Conservation (phyloP, 2,329 filamentous ascomycete species). For the Fusarium sublunatum region DNA sequence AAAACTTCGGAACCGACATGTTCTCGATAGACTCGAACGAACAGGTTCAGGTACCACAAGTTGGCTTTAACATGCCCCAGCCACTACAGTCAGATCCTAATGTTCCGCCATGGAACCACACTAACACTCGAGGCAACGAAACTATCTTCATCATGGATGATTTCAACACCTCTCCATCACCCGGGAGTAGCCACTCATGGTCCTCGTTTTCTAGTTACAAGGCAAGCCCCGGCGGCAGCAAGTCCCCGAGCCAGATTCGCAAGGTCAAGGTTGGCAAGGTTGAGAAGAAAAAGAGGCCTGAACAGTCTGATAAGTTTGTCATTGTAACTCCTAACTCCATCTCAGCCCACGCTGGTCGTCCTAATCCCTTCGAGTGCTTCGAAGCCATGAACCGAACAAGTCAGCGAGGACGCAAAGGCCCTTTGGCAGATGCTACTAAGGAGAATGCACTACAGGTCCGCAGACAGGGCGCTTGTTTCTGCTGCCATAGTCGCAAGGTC, state of each 20-base stretch:
- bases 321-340: constrained; percentile 67
- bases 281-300: constrained; percentile 57
- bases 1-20: constrained; percentile 48
- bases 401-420: constrained; percentile 67
- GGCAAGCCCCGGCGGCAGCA: constrained; percentile 34
- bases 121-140: constrained; percentile 47
- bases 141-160: constrained; percentile 55
- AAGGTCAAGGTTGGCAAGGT: constrained; percentile 59
- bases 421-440: constrained; percentile 65
- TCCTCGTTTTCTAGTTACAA: constrained; percentile 49
- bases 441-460: constrained; percentile 66
- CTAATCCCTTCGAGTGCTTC: constrained; percentile 66
- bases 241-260: constrained; percentile 52
- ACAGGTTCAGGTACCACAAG: constrained; percentile 46
- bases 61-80: constrained; percentile 53
- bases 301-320: constrained; percentile 61
- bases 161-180: constrained; percentile 51
- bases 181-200: constrained; percentile 46
- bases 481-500: constrained; percentile 69
- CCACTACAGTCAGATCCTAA: constrained; percentile 52
- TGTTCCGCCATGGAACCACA: constrained; percentile 58
- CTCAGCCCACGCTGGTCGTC: constrained; percentile 60
- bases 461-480: constrained; percentile 67
- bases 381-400: constrained; percentile 62
- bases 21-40: constrained; percentile 40